Conservation (phyloP, 257 asterid species). For the Lantana camara region DNA sequence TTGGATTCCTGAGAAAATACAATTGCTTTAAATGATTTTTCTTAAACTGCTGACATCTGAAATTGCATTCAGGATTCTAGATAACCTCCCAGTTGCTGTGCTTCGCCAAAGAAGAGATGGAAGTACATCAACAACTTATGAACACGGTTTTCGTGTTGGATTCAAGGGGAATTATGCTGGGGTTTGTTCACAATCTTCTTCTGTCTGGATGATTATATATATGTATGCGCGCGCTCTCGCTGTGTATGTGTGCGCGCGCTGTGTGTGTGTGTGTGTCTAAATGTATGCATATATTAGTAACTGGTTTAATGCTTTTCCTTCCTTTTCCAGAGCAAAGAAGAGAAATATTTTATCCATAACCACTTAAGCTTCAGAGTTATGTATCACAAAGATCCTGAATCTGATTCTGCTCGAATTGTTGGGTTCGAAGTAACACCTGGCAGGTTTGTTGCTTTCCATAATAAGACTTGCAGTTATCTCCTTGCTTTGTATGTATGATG, state of each 20-base stretch:
- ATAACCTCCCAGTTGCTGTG: constrained; percentile 92
- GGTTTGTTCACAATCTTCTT: constrained; percentile 52
- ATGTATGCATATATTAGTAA: not conserved
- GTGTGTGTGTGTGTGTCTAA: too few species aligned
- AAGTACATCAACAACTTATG: constrained; percentile 65
- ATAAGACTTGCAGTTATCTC: constrained; percentile 15
- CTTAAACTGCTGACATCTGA: constrained; percentile 21
- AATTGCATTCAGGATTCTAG: constrained; percentile 73
- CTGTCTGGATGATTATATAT: constrained; percentile 24
- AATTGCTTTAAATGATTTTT: constrained; percentile 9
- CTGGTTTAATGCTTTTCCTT: constrained; percentile 28
- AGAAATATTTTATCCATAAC: constrained; percentile 80
- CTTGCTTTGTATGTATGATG: constrained; percentile 14
- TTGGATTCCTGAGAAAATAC: constrained; percentile 4
- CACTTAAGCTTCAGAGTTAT: constrained; percentile 92
- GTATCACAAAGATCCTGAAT: constrained; percentile 79
- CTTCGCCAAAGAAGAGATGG: constrained; percentile 81
- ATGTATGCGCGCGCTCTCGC: too few species aligned
- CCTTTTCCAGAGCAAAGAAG: constrained; percentile 78
- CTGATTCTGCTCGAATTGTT: constrained; percentile 83
- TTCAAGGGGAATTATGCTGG: constrained; percentile 90
- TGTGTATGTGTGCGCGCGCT: too few species aligned
- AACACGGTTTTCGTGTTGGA: constrained; percentile 92
- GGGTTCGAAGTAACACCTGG: constrained; percentile 86
- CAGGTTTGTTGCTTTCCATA: constrained; percentile 54